phyloP scores from a whole-genome alignment of 2,329 filamentous ascomycete genomes.

The Verticillium longisporum region DNA sequence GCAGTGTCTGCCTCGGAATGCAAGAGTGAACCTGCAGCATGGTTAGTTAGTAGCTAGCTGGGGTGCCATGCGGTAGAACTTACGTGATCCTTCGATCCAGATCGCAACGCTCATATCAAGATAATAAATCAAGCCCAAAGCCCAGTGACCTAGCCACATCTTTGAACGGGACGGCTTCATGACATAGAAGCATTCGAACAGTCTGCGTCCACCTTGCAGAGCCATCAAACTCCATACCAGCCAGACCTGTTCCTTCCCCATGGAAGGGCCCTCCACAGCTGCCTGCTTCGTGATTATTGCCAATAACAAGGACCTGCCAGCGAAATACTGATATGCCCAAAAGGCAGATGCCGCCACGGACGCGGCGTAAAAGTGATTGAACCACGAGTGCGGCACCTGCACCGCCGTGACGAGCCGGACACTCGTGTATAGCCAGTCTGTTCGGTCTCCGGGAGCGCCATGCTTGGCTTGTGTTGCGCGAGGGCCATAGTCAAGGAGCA shows the following conservation, averaged over 20 bases:
- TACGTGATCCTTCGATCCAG: slow-evolving; percentile 79
- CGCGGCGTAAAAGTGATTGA: slow-evolving; percentile 76
- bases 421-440: slow-evolving; percentile 4
- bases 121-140: slow-evolving; percentile 75
- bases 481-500: slow-evolving; percentile 45
- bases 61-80: slow-evolving; percentile 17
- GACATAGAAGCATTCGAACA: slow-evolving; percentile 67
- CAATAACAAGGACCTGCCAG: slow-evolving; percentile 45
- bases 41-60: not conserved
- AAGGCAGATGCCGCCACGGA: slow-evolving; percentile 65
- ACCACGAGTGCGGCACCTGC: slow-evolving; percentile 82
- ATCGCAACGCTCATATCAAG: slow-evolving; percentile 63
- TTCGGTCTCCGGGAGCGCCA: slow-evolving; percentile 12
- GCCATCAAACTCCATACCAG: slow-evolving; percentile 68
- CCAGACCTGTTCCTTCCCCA: slow-evolving; percentile 55
- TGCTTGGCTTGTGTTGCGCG: slow-evolving; percentile 18
- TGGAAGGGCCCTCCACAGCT: slow-evolving; percentile 25
- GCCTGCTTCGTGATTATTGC: slow-evolving; percentile 33
- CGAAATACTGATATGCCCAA: slow-evolving; percentile 62
- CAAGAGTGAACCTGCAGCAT: slow-evolving; percentile 24
- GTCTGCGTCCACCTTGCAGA: slow-evolving; percentile 65
- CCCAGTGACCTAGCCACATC: slow-evolving; percentile 85
- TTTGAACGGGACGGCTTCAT: slow-evolving; percentile 60
- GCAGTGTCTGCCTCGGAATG: slow-evolving; percentile 4
- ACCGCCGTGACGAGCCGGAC: slow-evolving; percentile 21